These are phyloP conservation scores for Dioscorea zingiberensis DNA, from an alignment of 106 monocot genomes.

Conservation along the genomic window DNA sequence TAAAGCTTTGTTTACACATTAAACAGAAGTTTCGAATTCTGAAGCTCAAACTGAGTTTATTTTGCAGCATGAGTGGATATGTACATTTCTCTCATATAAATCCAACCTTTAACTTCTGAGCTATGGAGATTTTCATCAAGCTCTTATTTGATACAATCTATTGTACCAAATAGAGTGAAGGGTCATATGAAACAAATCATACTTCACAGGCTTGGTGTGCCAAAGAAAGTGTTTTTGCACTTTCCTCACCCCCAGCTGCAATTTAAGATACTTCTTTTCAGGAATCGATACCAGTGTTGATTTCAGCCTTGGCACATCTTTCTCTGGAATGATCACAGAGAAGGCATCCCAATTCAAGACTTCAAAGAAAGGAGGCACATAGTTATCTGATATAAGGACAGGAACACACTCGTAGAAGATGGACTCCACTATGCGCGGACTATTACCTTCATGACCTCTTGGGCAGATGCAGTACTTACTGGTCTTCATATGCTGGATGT, in stretches of 20 bases:
- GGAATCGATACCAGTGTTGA: slow-evolving; percentile 52
- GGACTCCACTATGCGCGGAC: slow-evolving; percentile 89
- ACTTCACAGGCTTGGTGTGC: slow-evolving; percentile 70
- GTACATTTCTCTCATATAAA: no score
- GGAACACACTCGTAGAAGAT: slow-evolving; percentile 91
- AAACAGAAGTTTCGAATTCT: no score
- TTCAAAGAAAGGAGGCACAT: slow-evolving; percentile 76
- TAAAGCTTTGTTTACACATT: no score
- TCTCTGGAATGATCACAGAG: slow-evolving; percentile 74
- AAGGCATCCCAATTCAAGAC: slow-evolving; percentile 81
- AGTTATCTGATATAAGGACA: slow-evolving; percentile 39
- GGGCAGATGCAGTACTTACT: slow-evolving; percentile 94
- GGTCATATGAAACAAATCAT: slow-evolving; percentile 94
- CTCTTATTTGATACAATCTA: slow-evolving; percentile 55
- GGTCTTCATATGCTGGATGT: slow-evolving; percentile 74
- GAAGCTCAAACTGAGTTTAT: no score
- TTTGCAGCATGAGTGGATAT: no score
- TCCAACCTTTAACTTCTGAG: no score
- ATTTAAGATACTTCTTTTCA: slow-evolving; percentile 34
- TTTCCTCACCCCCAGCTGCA: slow-evolving; percentile 56
- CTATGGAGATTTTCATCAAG: no score
- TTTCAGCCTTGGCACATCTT: slow-evolving; percentile 78
- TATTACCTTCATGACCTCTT: slow-evolving; percentile 89
- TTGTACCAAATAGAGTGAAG: slow-evolving; percentile 92
- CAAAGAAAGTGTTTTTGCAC: slow-evolving; percentile 88